These are phyloP conservation scores for Kalanchoe fedtschenkoi DNA, from an alignment of 164 flowering plant species.

Conservation along the genomic window DNA sequence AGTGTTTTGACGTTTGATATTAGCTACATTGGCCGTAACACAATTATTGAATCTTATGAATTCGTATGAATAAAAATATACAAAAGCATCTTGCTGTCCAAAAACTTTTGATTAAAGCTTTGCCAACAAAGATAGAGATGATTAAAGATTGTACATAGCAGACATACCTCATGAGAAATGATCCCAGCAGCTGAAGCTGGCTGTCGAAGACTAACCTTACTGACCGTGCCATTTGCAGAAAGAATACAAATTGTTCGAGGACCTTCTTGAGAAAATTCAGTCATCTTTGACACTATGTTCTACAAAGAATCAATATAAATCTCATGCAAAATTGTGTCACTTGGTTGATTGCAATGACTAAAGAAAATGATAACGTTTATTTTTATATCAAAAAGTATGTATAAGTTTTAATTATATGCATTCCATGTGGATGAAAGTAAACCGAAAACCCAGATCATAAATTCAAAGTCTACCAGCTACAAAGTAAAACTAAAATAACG, in stretches of 20 bases:
- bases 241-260: constrained; percentile 80
- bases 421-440: no score
- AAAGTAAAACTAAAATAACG: not conserved
- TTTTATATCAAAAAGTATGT: no score
- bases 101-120: not conserved
- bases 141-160: not conserved
- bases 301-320: no score
- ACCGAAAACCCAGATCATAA: not conserved
- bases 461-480: not conserved
- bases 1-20: no score
- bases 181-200: constrained; percentile 60
- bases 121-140: not conserved
- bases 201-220: constrained; percentile 72
- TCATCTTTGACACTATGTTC: constrained; percentile 70
- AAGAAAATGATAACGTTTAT: no score
- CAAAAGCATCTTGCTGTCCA: not conserved
- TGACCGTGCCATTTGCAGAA: constrained; percentile 74
- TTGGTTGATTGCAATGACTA: no score
- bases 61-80: no score
- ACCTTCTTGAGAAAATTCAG: constrained; percentile 78
- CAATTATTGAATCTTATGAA: no score
- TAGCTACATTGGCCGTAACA: no score
- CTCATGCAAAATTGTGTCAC: no score
- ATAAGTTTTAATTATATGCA: no score
- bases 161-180: constrained; percentile 64